phyloP scores from a whole-genome alignment of 306 rosid genomes.

The Casuarina glauca region DNA sequence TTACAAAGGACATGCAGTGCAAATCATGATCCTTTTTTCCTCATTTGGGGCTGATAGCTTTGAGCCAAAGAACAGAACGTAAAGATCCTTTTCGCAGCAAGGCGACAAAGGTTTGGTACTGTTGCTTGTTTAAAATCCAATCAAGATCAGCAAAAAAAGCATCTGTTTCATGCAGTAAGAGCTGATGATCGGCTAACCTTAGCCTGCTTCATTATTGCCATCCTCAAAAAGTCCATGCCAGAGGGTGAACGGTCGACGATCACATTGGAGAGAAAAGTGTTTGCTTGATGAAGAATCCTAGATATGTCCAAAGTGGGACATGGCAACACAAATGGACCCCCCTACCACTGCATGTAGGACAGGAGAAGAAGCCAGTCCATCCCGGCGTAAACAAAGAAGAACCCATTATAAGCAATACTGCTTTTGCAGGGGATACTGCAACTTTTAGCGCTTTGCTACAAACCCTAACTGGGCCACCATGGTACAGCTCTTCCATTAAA shows the following conservation, averaged over 20 bases:
- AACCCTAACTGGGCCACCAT: constrained; percentile 64
- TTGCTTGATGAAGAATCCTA: constrained; percentile 10
- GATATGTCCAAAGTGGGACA: constrained; percentile 33
- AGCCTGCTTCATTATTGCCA: not conserved
- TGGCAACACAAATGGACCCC: constrained; percentile 17
- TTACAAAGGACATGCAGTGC: too few species aligned
- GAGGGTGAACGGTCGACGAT: not conserved
- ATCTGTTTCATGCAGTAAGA: not conserved
- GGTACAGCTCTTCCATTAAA: constrained; percentile 61
- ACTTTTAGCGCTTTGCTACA: constrained; percentile 49
- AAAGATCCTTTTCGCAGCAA: not conserved
- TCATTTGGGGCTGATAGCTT: too few species aligned
- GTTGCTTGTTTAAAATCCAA: not conserved
- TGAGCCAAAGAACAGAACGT: too few species aligned
- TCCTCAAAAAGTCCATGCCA: not conserved
- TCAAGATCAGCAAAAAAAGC: not conserved
- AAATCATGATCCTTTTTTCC: too few species aligned
- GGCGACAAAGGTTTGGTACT: not conserved
- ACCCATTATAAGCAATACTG: constrained; percentile 58
- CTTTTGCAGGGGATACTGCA: constrained; percentile 41
- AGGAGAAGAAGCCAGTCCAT: constrained; percentile 41
- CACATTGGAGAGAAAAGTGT: too few species aligned
- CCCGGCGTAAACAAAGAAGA: constrained; percentile 19
- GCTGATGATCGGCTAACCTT: not conserved
- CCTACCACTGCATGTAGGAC: constrained; percentile 57